Conservation (phyloP, 352 stramenopile genomes). For the Pelagophyceae sp. region DNA sequence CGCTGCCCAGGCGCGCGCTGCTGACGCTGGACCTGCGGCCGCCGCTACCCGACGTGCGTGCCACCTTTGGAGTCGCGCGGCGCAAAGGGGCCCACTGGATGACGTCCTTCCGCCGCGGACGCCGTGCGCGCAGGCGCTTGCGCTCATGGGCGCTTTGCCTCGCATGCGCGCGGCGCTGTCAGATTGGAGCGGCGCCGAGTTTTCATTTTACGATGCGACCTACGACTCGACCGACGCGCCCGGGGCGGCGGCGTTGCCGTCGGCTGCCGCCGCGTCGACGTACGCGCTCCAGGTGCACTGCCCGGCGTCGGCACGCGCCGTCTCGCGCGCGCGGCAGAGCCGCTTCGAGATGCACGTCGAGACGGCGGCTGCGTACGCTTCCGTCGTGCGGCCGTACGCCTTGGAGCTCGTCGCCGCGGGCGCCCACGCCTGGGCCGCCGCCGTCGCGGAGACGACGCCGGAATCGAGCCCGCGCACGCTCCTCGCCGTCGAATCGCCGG, state of each 20-base stretch:
- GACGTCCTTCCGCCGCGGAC: too few species aligned
- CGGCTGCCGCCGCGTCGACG: too few species aligned
- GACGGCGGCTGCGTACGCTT: background rate
- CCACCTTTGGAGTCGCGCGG: too few species aligned
- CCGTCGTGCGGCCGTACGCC: background rate
- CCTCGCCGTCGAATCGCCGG: background rate
- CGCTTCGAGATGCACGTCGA: background rate
- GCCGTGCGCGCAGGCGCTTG: too few species aligned
- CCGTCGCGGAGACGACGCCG: background rate
- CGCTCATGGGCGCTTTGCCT: background rate
- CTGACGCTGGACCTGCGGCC: background rate
- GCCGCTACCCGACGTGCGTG: background rate
- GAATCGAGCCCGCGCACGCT: background rate
- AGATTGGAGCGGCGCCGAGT: background rate
- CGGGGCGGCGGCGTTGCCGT: too few species aligned
- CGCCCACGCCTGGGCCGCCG: too few species aligned
- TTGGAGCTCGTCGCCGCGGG: too few species aligned
- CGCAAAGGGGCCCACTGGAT: too few species aligned
- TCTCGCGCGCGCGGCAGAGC: background rate
- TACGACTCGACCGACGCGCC: too few species aligned
- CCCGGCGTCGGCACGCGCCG: background rate
- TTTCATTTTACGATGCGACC: background rate
- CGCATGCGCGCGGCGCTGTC: background rate
- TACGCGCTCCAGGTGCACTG: background rate
- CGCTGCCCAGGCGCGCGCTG: too few species aligned